These are phyloP conservation scores for Quercus aquifolioides DNA, from an alignment of 306 rosid genomes.

Conservation along the genomic window DNA sequence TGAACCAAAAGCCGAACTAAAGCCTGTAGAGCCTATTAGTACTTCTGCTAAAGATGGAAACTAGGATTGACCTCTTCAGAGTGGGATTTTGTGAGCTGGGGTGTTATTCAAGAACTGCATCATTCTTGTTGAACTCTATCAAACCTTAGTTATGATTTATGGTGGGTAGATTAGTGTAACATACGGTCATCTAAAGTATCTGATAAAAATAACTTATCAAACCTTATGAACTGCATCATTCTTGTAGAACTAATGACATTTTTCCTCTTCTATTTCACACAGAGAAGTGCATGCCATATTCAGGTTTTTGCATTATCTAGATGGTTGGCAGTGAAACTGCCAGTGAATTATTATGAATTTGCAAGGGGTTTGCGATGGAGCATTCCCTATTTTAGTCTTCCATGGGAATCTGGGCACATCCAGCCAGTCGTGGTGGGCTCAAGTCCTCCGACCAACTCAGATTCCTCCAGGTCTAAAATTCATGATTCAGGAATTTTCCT, in stretches of 20 bases:
- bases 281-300: constrained; percentile 84
- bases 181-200: not conserved
- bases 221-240: not conserved
- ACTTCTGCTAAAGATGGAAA: no score
- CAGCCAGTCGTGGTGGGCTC: constrained; percentile 36
- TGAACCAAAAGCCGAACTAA: not conserved
- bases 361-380: constrained; percentile 76
- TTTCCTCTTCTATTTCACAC: constrained; percentile 25
- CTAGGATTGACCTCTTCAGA: no score
- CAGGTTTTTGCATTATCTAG: constrained; percentile 81
- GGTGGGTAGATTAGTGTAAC: not conserved
- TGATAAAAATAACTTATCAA: not conserved
- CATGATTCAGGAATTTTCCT: constrained; percentile 27
- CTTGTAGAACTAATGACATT: not conserved
- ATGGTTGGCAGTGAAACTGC: constrained; percentile 72
- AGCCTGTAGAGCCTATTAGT: not conserved
- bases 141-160: not conserved
- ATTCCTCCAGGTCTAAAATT: constrained; percentile 29
- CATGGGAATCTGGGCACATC: constrained; percentile 62
- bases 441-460: constrained; percentile 45
- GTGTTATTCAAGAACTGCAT: no score
- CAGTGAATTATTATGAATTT: constrained; percentile 74
- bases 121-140: no score
- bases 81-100: no score
- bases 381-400: constrained; percentile 65